These are phyloP conservation scores for Scedosporium minutisporum DNA, from an alignment of 2,329 filamentous ascomycete species.

Conservation along the genomic window DNA sequence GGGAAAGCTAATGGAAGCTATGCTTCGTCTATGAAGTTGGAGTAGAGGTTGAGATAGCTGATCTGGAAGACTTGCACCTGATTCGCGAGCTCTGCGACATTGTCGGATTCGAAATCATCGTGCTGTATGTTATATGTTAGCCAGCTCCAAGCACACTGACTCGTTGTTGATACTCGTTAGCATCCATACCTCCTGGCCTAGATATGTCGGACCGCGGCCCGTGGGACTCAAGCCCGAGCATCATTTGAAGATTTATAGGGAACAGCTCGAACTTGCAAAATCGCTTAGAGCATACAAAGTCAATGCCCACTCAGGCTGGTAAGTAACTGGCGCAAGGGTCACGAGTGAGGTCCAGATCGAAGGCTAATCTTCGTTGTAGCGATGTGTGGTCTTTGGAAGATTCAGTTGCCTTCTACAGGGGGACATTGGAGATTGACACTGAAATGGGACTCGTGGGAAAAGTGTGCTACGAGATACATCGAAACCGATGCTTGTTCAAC, in stretches of 20 bases:
- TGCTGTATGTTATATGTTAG: background rate
- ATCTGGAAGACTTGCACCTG: background rate
- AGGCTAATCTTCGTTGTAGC: constrained; percentile 9
- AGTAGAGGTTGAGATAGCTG: background rate
- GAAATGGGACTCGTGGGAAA: constrained; percentile 19
- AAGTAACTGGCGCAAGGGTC: background rate
- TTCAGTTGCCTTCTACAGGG: constrained; percentile 22
- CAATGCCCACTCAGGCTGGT: constrained; percentile 12
- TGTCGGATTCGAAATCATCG: background rate
- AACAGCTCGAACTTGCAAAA: constrained; percentile 8
- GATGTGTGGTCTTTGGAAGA: constrained; percentile 21
- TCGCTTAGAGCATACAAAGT: constrained; percentile 9
- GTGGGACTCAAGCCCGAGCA: background rate
- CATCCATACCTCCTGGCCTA: background rate
- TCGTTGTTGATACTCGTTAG: background rate
- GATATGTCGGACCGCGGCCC: background rate
- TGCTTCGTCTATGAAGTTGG: background rate
- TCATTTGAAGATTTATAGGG: constrained; percentile 10
- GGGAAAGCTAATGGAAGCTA: background rate
- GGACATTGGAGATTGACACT: constrained; percentile 18
- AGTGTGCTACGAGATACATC: constrained; percentile 23
- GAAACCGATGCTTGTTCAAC: constrained; percentile 22
- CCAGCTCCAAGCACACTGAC: background rate
- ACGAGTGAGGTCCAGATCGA: too few relatives aligned
- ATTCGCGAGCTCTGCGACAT: background rate